A percentile compares a stretch with the other conserved stretches of the same genome.
These are phyloP conservation scores for Pistacia atlantica DNA, from an alignment of 345 rosid genomes.

Conservation along the genomic window DNA sequence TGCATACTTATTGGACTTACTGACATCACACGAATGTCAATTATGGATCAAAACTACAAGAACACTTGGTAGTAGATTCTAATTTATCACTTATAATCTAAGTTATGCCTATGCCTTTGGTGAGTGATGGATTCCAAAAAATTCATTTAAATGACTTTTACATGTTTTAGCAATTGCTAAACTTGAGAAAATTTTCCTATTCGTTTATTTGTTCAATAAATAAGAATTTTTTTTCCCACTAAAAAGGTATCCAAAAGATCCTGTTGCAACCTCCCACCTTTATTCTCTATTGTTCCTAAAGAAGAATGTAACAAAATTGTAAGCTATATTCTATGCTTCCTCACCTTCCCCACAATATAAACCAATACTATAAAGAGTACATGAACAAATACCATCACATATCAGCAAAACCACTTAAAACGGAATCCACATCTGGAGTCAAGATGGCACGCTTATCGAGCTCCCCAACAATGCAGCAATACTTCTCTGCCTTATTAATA, in stretches of 20 bases:
- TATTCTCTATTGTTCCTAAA: too few relatives aligned
- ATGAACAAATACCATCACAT: constrained; percentile 21
- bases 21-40: too few relatives aligned
- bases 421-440: constrained; percentile 67
- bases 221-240: not conserved
- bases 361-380: not conserved
- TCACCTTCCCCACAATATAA: not conserved
- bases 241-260: not conserved
- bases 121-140: not conserved
- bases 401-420: constrained; percentile 43
- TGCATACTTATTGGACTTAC: too few relatives aligned
- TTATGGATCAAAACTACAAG: too few relatives aligned
- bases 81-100: too few relatives aligned
- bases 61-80: too few relatives aligned
- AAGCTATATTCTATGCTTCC: not conserved
- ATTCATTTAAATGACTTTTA: not conserved
- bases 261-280: too few relatives aligned
- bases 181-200: not conserved
- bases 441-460: constrained; percentile 61
- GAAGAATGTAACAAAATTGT: not conserved
- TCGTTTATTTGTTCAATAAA: not conserved
- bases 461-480: constrained; percentile 59
- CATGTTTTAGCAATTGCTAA: not conserved
- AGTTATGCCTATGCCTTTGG: too few relatives aligned
- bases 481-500: constrained; percentile 51